phyloP scores from a whole-genome alignment of 441 rosid genomes.

The Populus hybrid region DNA sequence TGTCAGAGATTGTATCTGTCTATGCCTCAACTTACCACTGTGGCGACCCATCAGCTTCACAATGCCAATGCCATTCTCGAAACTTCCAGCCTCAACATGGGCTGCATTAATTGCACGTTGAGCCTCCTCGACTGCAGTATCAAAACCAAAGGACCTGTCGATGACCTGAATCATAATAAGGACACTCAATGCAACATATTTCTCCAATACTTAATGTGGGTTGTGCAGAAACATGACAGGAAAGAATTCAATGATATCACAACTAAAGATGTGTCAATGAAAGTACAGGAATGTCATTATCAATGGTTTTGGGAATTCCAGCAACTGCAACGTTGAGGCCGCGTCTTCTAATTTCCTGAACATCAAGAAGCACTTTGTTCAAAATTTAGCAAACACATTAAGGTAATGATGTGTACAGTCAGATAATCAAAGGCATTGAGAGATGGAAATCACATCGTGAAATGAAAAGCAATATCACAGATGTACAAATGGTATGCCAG shows the following conservation, averaged over 20 bases:
- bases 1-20: slow-evolving; percentile 4
- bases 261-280: slow-evolving; percentile 1
- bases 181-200: slow-evolving; percentile 12
- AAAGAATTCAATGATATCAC: slow-evolving; percentile 6
- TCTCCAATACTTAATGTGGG: slow-evolving; percentile 3
- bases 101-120: slow-evolving; percentile 88
- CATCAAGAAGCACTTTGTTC: neutral
- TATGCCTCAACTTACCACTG: slow-evolving; percentile 46
- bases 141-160: slow-evolving; percentile 82
- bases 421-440: neutral
- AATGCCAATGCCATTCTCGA: slow-evolving; percentile 72
- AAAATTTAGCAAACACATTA: neutral
- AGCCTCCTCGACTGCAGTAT: slow-evolving; percentile 90
- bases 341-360: slow-evolving; percentile 69
- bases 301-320: slow-evolving; percentile 83
- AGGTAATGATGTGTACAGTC: neutral
- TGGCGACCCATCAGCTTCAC: slow-evolving; percentile 86
- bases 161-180: slow-evolving; percentile 51
- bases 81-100: slow-evolving; percentile 76
- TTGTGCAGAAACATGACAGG: neutral
- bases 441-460: neutral
- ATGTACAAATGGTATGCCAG: neutral
- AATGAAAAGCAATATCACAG: neutral
- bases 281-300: slow-evolving; percentile 74
- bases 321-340: slow-evolving; percentile 74